Evolutionary conservation across 768 basidiomycete species (phyloP), one percentile per base, ranked within the genome.

Genomic region (Russula emetica): DNA sequence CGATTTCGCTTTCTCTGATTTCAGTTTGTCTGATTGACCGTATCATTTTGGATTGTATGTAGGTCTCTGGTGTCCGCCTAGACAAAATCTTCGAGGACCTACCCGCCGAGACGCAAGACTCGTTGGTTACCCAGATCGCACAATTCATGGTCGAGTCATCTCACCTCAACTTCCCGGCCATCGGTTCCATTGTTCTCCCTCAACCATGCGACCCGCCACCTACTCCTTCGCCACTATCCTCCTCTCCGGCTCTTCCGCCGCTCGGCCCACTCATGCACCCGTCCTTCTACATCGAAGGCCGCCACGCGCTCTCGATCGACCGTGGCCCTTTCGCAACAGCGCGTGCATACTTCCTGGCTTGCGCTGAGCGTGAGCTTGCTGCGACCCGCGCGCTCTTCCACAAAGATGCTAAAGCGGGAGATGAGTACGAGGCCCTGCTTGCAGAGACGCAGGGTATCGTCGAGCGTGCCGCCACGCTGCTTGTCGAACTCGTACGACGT

Each of bases 311-410:
- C 45, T 38, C 71, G n/a, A 62, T 76, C 51, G 72, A 76, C 55
- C 72, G 75, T 10, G 74, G 75, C 1, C 75, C 75, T 0, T 76
- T 73, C 45, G 53, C 53, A 2, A 70, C 68, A 18, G 70, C 71
- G 0, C 65, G 68, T 22, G 74, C 69, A n/a, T 76, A 76, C 64
- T 73, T 74, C 60, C 56, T 66, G 10, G 75, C 75, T 10, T 76
- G 75, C 54, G 72, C 75, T 1, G 75, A 76, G 59, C 70, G 75
- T 18, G 75, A 76, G 60, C 67, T 75, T 30, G 75, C 75, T 18
- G 71, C 68, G 40, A 63, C 71, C 14, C 70, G 72, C n/a, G 71
- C 69, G 28, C 71, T 74, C 24, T 72, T 73, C 58, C 66, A 72
- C 1, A 73, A 74, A 55, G 72, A 72, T 42, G 71, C 73, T 5